Evolutionary conservation across 2,329 filamentous ascomycete genomes (phyloP), one percentile per base, ranked within the genome.

Genomic region (Colletotrichum sp.): DNA sequence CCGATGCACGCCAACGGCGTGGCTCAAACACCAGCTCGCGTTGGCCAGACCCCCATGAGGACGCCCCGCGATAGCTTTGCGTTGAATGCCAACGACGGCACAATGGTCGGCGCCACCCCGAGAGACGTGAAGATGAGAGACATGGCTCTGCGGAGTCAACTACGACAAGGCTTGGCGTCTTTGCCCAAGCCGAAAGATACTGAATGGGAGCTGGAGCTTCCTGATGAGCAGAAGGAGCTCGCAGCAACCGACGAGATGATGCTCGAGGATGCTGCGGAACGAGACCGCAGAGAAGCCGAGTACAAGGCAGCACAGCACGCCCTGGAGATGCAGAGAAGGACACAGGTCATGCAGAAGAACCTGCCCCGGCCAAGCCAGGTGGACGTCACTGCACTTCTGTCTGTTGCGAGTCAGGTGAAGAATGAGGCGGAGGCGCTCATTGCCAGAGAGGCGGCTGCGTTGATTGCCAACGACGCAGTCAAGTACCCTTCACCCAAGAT

Each of bases 141-240:
- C 77, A 88, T 93, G 75, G 92, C 93, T 8, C 84, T 93, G 79
- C 93, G 93, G 59, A 90, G 92, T 76, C 92, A 93, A 77, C 87
- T 99, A 8, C 92, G 92, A 75, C 89, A 91, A 67, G 91, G 94
- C 57, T 90, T 99, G n/a, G 91, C 95, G 6, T 92, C 95, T 26
- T 89, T 99, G 18, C 97, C 97, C 1, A 98, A 95, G 81, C 97
- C 97, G 1, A 98, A 98, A 82, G 95, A 98, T 81, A 94, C 92
- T 0, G 96, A 98, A 79, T 99, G 95, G 94, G 97, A 99, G 79
- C 92, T 99, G 62, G 96, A 98, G 82, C 87, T 98, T 39, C 96
- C 96, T 0, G 95, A 98, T 55, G 96, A 98, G 78, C 90, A 94
- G 78, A 88, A 91, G 77, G 95, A 97, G 79, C 81, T 86, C 5